Base-by-base conservation (phyloP, 768 basidiomycete species). In the Thelephora ganbajun region DNA sequence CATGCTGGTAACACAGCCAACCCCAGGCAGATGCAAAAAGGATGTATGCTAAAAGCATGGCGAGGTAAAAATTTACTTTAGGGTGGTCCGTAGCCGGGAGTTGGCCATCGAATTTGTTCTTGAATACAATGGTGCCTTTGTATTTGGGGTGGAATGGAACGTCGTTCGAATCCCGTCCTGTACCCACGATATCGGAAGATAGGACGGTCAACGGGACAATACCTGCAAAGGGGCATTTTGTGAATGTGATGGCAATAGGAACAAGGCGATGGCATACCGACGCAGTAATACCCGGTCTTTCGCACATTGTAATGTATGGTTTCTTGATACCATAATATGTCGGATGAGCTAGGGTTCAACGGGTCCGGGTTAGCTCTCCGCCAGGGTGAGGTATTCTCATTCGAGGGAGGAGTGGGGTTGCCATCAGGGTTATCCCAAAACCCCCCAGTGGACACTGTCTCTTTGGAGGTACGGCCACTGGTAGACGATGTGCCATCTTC, bases 251-350 rank as follows among this genome's bases (percentile, higher is more conserved):
- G 30, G 20, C 19, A 13, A 52, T 43, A 36, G 12, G 34, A 30
- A 16, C 14, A 13, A 26, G 13, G 33, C 33, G 5, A n/a, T n/a
- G 30, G 58, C 87, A 64, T 61, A 83, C 93, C 92, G 53, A 94
- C 82, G 61, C 94, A 98, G 61, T 96, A 98, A 61, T 96, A 97
- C 1, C 94, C 96, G 1, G 89, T 92, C 62, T 83, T 84, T 22
- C 69, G 68, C 19, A 98, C 88, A 19, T 71, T 62, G 61, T 98
- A 97, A 44, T 80, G 79, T 54, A 94, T 88, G 1, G 91, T 81
- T 23, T 72, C 71, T 0, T 64, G 63, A 57, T 92, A 93, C 16
- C 60, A 51, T 35, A 80, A 64, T 6, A 76, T 61, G 14, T 67
- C 72, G 22, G 66, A 60, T 5, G 76, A 71, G 54, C 71, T 76